phyloP scores from a whole-genome alignment of 306 rosid species.

The Erythrophleum fordii region DNA sequence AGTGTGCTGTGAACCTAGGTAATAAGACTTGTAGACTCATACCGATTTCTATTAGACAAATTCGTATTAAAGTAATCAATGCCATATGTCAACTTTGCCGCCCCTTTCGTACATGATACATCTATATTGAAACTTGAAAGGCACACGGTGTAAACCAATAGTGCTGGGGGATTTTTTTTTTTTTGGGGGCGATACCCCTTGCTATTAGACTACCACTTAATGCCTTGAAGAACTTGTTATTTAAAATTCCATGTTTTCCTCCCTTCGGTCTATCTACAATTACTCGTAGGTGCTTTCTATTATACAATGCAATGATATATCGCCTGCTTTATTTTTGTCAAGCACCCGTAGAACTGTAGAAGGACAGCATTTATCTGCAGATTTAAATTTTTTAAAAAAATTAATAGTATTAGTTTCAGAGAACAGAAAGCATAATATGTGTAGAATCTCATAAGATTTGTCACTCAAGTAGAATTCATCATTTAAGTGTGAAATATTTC shows the following conservation, averaged over 20 bases:
- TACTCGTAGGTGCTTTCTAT: neutral
- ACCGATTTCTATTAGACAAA: slow-evolving; percentile 18
- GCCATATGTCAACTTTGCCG: slow-evolving; percentile 3
- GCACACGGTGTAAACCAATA: neutral
- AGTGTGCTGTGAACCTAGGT: neutral
- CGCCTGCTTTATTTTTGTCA: slow-evolving; percentile 12
- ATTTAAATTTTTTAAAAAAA: no score
- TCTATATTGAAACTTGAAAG: neutral
- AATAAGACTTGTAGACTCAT: slow-evolving; percentile 22
- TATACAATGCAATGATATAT: neutral
- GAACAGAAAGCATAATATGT: neutral
- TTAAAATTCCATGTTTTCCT: neutral
- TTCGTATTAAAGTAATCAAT: slow-evolving; percentile 23
- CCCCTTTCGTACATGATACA: slow-evolving; percentile 1
- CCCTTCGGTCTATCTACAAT: neutral
- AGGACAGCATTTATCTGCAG: neutral
- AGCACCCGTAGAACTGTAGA: slow-evolving; percentile 8
- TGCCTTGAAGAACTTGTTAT: neutral
- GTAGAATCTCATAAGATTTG: neutral
- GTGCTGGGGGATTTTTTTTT: neutral
- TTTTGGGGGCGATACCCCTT: no score
- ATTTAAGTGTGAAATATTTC: neutral
- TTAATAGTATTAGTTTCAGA: no score
- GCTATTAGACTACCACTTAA: no score
- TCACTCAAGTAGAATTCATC: neutral